A percentile compares a stretch with the other conserved stretches of the same genome.
Conservation (phyloP, 1,284 basidiomycete genomes). For the Pseudozyma tsukubaensis region DNA sequence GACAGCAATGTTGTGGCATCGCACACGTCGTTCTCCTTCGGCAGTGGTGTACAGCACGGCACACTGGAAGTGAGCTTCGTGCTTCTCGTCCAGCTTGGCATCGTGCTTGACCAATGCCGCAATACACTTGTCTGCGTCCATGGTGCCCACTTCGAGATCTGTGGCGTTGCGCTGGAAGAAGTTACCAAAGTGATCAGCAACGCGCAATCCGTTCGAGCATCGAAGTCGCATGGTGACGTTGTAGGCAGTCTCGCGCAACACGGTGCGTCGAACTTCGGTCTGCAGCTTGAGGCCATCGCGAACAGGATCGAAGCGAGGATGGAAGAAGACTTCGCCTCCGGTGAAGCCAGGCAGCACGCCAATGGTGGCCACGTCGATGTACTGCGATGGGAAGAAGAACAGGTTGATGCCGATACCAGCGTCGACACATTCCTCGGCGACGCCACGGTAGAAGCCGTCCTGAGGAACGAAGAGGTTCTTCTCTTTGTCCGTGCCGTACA, state of each 20-base stretch:
- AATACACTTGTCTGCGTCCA: conserved; percentile 85
- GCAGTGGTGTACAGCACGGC: conserved; percentile 88
- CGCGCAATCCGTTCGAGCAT: conserved; percentile 84
- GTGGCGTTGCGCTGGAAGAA: conserved; percentile 81
- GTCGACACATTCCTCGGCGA: conserved; percentile 88
- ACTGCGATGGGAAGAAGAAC: conserved; percentile 85
- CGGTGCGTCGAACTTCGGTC: conserved; percentile 79
- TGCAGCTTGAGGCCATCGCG: conserved; percentile 78
- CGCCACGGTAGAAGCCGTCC: conserved; percentile 80
- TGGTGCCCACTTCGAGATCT: conserved; percentile 82
- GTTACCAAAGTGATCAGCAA: conserved; percentile 81
- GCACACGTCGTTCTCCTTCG: conserved; percentile 83
- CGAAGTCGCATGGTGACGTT: conserved; percentile 85
- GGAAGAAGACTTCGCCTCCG: conserved; percentile 93
- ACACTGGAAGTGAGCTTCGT: conserved; percentile 86
- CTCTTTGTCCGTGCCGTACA: conserved; percentile 93
- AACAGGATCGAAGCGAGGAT: conserved; percentile 84
- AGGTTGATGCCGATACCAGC: conserved; percentile 90
- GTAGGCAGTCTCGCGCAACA: conserved; percentile 81
- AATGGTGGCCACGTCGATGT: conserved; percentile 88
- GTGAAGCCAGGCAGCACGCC: conserved; percentile 77
- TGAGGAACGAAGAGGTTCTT: conserved; percentile 81
- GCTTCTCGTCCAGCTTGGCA: conserved; percentile 77
- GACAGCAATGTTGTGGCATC: conserved; percentile 85
- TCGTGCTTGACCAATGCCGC: conserved; percentile 77